Conservation (phyloP, 2,329 filamentous ascomycete species). For the Neoascochyta sp. region DNA sequence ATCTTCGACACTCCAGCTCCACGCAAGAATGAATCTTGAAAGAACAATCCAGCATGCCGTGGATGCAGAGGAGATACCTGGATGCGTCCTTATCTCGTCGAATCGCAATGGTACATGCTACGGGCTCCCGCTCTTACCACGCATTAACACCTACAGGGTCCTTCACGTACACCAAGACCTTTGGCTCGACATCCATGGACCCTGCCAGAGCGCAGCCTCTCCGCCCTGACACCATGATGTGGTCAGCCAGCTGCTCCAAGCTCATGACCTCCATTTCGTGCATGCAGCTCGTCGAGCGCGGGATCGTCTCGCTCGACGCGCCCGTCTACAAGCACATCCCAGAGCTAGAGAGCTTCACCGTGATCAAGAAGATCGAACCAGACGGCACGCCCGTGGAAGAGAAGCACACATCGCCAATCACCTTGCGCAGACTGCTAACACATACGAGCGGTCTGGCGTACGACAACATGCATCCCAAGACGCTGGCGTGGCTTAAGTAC, state of each 20-base stretch:
- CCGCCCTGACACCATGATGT: slow-evolving; percentile 27
- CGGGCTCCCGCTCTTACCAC: neutral
- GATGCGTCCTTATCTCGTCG: slow-evolving; percentile 17
- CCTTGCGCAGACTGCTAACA: slow-evolving; percentile 43
- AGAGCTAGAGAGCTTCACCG: slow-evolving; percentile 24
- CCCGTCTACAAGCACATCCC: slow-evolving; percentile 33
- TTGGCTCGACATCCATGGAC: slow-evolving; percentile 28
- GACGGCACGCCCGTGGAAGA: slow-evolving; percentile 21
- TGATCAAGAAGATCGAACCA: slow-evolving; percentile 26
- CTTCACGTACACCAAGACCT: slow-evolving; percentile 34
- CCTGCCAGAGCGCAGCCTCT: slow-evolving; percentile 2
- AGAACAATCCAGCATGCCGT: slow-evolving; percentile 18
- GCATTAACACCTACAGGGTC: slow-evolving; percentile 1
- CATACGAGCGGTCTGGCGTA: slow-evolving; percentile 51
- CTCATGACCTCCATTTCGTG: slow-evolving; percentile 34
- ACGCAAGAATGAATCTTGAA: too few species aligned
- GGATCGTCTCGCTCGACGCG: slow-evolving; percentile 29
- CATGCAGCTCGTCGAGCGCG: slow-evolving; percentile 36
- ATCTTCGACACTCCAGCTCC: too few species aligned
- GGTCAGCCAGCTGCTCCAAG: slow-evolving; percentile 41
- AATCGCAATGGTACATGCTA: slow-evolving; percentile 23
- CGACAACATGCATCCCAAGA: slow-evolving; percentile 41
- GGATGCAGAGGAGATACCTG: slow-evolving; percentile 17
- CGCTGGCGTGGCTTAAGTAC: slow-evolving; percentile 38
- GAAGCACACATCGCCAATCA: slow-evolving; percentile 24